Base-by-base conservation (phyloP, 192 early-diverging fungal genomes). In the Backusella tuberculispora region DNA sequence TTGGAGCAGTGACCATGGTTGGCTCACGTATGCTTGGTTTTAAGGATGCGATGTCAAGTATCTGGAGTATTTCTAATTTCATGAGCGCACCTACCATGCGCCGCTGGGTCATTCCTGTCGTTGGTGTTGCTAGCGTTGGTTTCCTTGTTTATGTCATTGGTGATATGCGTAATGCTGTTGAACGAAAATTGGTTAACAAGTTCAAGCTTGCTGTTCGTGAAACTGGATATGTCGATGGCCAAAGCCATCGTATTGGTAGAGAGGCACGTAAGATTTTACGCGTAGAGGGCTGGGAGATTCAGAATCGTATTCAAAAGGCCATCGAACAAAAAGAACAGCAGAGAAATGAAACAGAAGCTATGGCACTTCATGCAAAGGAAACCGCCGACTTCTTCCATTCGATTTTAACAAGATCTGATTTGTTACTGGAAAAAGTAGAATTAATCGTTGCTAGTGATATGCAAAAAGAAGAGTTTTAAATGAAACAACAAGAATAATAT, bases 311-410 rank as follows among this genome's bases (percentile, higher is more conserved):
- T 81, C 88, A 92, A 80, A 85, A 84, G 71, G 90, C 92, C 80
- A 89, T 94, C 64, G 92, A 94, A 75, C 84, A 86, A 29, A 87
- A 92, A 67, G 90, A 94, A 76, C 81, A 85, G 43, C 83, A 83
- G 56, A 88, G 92, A 3, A 84, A 83, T 5, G 85, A 91, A 48
- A 85, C 88, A 66, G 78, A 88, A 73, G 78, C 84, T 74, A 78
- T 82, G 2, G 85, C 72, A 15, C 65, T 65, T 14, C 19, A 34
- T 14, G 40, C 74, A 7, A 44, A 68, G n/a, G 74, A 75, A 47
- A 75, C 44, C 0, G 45, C 63, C 56, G 45, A 48, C 6, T 75
- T 50, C 48, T 75, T 75, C 13, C 15, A 65, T 9, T 46, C 34
- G 15, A 40, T 73, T 44, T 45, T 65, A 10, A 14, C 24, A 37